Conservation (phyloP, 2,329 filamentous ascomycete species). For the Paracorniculantispora psalliotae region DNA sequence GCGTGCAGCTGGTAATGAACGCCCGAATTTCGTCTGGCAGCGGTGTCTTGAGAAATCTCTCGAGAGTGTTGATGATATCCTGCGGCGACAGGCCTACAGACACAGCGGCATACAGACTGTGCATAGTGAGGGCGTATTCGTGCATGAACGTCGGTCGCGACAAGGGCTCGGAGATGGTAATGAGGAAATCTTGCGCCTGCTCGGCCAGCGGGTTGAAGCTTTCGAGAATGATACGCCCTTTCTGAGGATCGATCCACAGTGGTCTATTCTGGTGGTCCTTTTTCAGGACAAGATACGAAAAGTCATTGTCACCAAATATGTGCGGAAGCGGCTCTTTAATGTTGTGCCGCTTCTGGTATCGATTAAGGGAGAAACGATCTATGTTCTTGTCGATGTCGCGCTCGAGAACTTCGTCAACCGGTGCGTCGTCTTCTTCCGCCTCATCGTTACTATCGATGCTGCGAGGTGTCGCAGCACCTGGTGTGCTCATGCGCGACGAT, state of each 20-base stretch:
- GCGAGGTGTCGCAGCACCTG: constrained; percentile 55
- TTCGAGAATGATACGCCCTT: constrained; percentile 81
- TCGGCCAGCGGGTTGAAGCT: constrained; percentile 77
- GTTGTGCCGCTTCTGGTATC: constrained; percentile 43
- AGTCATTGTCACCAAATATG: constrained; percentile 57
- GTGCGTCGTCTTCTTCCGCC: constrained; percentile 42
- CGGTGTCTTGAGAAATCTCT: constrained; percentile 83
- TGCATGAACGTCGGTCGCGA: constrained; percentile 81
- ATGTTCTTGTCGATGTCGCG: constrained; percentile 54
- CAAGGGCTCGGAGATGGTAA: constrained; percentile 83
- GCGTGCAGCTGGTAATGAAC: constrained; percentile 75
- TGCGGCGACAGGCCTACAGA: constrained; percentile 86
- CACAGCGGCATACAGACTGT: constrained; percentile 85
- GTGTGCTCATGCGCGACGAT: constrained; percentile 54
- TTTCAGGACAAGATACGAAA: constrained; percentile 74
- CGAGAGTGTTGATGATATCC: constrained; percentile 85
- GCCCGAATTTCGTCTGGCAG: constrained; percentile 74
- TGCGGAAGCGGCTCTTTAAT: constrained; percentile 41
- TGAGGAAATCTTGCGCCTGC: constrained; percentile 82
- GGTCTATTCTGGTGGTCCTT: constrained; percentile 78
- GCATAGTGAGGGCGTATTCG: constrained; percentile 79
- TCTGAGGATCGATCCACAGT: constrained; percentile 78
- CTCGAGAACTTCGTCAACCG: constrained; percentile 48
- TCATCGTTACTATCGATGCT: constrained; percentile 54
- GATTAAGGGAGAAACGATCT: constrained; percentile 53